Evolutionary conservation across 371 early-diverging fungal genomes (phyloP), one percentile per base, ranked within the genome.

Genomic region (Mucor indicus): DNA sequence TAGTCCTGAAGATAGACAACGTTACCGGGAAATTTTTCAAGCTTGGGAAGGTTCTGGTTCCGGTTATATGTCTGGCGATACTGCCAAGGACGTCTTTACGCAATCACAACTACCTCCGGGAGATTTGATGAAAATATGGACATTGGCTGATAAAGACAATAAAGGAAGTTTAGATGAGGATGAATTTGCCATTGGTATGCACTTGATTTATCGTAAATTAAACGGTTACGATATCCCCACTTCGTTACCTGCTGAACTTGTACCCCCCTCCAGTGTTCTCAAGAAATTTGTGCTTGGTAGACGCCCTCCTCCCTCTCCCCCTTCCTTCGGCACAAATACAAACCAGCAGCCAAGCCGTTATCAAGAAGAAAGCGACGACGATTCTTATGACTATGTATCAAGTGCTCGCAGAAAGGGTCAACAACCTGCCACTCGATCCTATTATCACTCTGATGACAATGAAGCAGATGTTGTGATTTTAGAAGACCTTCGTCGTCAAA

Each of bases 11-110:
- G 96, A 96, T 55, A 86, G 86, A 54, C 81, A 80, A 3, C 80
- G 82, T 23, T 93, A 92, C 54, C 87, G 89, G 44, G 77, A 81
- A 19, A 86, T 92, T 41, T 96, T 96, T 63, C 77, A 81, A 27
- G 85, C 85, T 4, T 93, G 91, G 89, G 95, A 94, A 53, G 74
- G 79, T 0, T 75, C 80, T n/a, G 82, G 80, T 16, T 73, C 83
- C 1, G 92, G 91, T 2, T 91, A 81, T 57, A 73, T 95, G 56
- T 71, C 83, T 10, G 94, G 88, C 50, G 89, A 88, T n/a, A 77
- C 86, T 23, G 93, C 92, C 1, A 75, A 81, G 22, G 83, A 90
- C 40, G 86, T 93, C 10, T 89, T 96, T 27, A 55, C 64, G 15
- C 75, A 77, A 30, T 67, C 75, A 11, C 60, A 59, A 13, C 36